Base-by-base conservation (phyloP, 2,329 filamentous ascomycete species). In the Pyricularia sp. region DNA sequence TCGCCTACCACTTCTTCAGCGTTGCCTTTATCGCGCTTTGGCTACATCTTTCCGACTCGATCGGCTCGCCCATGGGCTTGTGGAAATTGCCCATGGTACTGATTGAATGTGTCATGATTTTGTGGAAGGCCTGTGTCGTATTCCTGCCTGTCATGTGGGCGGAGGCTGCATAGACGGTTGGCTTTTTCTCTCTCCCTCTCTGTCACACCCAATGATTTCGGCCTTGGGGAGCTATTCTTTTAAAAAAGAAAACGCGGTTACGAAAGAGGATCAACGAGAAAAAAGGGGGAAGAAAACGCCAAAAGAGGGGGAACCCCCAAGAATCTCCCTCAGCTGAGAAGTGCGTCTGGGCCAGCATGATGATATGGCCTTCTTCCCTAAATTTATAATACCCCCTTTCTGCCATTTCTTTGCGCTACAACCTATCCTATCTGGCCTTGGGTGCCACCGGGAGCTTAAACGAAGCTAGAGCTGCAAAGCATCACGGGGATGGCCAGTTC, bases 1-100 rank as follows among this genome's bases (percentile, higher is more conserved):
- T 99, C 58, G 89, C 95, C 73, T 92, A 91, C 77, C 95, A 99
- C 80, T 99, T 99, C 82, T 99, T 97, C 81, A 87, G 89, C 31
- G 95, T 99, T 36, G 95, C 95, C 2, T 88, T 98, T 73, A 17
- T 69, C 74, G 6, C 90, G 26, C 92, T 97, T 71, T 95, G 91
- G 90, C 75, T 89, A 70, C 80, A 84, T 70, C 77, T 75, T 3
- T 74, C 79, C 58, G 76, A 79, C 12, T 75, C 82, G 17, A 76
- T 82, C 26, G 77, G 78, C 42, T 77, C 84, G 71, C 73, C 83
- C 1, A 81, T 82, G 65, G 77, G 86, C 72, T 74, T 87, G 23
- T 83, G 82, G 79, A 87, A 86, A 74, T 79, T 90, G 61, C 91
- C 92, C 0, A 70, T 92, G 14, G 84, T 89, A 11, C 71, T 93